Evolutionary conservation across 345 rosid species (phyloP).

Genomic region (Durio zibethinus): DNA sequence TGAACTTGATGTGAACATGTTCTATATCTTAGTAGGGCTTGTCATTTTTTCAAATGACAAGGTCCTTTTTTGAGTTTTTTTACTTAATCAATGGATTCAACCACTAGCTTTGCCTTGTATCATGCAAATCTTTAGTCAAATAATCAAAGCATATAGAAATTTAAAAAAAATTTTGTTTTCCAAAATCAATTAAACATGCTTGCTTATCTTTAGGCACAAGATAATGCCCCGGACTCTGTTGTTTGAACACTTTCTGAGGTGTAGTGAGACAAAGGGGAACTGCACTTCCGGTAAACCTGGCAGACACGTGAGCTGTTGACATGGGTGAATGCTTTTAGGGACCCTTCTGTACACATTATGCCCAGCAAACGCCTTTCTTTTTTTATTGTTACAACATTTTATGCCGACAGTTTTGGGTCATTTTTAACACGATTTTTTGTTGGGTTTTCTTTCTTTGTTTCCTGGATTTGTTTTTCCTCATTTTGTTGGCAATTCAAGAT

Average conservation of each 20-base stretch:
- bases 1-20: too few relatives aligned
- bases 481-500: neutral
- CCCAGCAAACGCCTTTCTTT: neutral
- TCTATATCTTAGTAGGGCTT: too few relatives aligned
- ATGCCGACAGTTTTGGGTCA: constrained; percentile 13
- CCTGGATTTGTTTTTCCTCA: neutral
- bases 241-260: neutral
- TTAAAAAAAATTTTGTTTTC: too few relatives aligned
- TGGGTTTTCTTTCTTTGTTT: neutral
- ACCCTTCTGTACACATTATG: neutral
- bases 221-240: neutral
- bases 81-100: too few relatives aligned
- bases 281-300: neutral
- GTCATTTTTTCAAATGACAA: too few relatives aligned
- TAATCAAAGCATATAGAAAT: neutral
- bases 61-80: too few relatives aligned
- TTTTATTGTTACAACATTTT: neutral
- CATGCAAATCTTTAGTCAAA: neutral
- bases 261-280: neutral
- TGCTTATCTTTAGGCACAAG: neutral
- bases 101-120: neutral
- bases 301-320: neutral
- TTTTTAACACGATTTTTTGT: neutral
- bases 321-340: constrained; percentile 5
- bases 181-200: constrained; percentile 1